Evolutionary conservation across 768 basidiomycete species (phyloP).

Genomic region (Lactifluus subvellereus): DNA sequence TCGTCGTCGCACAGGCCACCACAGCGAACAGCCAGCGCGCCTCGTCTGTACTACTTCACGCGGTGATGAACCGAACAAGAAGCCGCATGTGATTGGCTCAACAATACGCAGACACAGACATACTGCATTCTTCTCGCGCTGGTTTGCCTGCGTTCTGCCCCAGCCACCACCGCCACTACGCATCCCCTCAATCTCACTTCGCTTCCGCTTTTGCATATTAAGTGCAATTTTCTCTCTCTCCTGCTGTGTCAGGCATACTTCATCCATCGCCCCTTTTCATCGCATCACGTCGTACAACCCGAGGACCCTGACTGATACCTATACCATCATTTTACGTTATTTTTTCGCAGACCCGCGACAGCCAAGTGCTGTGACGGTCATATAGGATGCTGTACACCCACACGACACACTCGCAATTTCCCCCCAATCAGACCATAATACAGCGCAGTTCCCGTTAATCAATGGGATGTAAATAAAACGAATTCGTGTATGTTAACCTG

Average conservation of each 20-base stretch:
- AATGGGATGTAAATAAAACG: background rate
- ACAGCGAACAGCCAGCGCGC: background rate
- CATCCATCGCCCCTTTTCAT: background rate
- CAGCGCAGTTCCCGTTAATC: background rate
- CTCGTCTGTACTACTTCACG: background rate
- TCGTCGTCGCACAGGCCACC: background rate
- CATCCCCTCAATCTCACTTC: background rate
- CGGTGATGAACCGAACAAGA: background rate
- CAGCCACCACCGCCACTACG: background rate
- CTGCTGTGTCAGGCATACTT: background rate
- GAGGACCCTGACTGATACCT: conserved; percentile 11
- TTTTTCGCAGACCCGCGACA: background rate
- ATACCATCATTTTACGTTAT: conserved; percentile 7
- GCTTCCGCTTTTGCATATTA: background rate
- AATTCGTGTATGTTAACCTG: background rate
- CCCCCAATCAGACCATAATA: background rate
- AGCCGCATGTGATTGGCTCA: background rate
- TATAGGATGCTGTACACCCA: background rate
- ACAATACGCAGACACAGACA: background rate
- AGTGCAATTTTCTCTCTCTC: background rate
- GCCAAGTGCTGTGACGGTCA: background rate
- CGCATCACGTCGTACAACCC: background rate
- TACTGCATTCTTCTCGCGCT: background rate
- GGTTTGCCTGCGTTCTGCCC: too few species aligned
- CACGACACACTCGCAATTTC: background rate